Percentiles rank a stretch among this genome's conserved stretches.
Evolutionary conservation across 2,329 filamentous ascomycete species (phyloP).

Genomic region (Catunica adiposa): DNA sequence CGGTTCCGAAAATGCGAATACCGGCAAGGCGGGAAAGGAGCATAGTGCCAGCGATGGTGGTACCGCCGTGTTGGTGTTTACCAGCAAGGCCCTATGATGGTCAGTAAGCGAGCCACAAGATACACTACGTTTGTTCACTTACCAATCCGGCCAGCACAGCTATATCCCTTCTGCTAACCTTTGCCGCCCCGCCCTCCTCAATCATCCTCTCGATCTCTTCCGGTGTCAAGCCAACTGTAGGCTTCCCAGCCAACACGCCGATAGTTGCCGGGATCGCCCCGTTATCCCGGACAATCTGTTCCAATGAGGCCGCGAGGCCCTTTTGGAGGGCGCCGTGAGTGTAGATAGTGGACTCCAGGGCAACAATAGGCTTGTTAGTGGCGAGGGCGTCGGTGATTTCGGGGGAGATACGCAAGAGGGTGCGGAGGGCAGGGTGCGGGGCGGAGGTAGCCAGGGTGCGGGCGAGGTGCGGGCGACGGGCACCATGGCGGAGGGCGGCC

Average conservation of each 20-base stretch:
- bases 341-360: constrained; percentile 91
- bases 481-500: background rate
- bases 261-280: constrained; percentile 83
- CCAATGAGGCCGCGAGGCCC: constrained; percentile 57
- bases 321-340: constrained; percentile 81
- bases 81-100: constrained; percentile 42
- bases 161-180: constrained; percentile 76
- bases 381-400: constrained; percentile 67
- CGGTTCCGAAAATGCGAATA: constrained; percentile 86
- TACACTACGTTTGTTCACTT: constrained; percentile 19
- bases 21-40: constrained; percentile 71
- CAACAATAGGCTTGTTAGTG: constrained; percentile 66
- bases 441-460: background rate
- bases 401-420: constrained; percentile 54
- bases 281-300: constrained; percentile 62
- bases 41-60: constrained; percentile 89
- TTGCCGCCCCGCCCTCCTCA: constrained; percentile 49
- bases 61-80: constrained; percentile 65
- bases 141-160: constrained; percentile 66
- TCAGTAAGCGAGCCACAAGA: background rate
- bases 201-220: constrained; percentile 62
- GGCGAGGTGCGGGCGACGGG: background rate
- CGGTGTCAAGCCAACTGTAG: constrained; percentile 58
- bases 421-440: background rate
- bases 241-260: constrained; percentile 68